phyloP scores from a whole-genome alignment of 768 basidiomycete species.

The Psilocybe azurescens region DNA sequence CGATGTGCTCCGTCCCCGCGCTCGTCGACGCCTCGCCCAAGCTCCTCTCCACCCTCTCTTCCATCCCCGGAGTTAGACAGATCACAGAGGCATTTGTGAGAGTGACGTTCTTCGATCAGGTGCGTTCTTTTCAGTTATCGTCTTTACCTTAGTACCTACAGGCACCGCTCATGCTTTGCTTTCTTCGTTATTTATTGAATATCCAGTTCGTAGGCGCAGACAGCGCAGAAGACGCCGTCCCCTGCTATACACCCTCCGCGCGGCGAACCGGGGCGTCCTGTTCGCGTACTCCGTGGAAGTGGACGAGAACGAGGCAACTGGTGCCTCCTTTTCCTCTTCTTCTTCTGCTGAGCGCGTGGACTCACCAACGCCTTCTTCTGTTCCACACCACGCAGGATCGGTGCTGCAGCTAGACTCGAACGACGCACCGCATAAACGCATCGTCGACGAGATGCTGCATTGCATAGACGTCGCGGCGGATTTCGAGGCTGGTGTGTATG shows the following conservation, averaged over 20 bases:
- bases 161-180: background rate
- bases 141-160: background rate
- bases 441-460: constrained; percentile 76
- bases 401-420: constrained; percentile 3
- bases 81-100: constrained; percentile 75
- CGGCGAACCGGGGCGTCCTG: constrained; percentile 73
- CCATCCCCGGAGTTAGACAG: constrained; percentile 63
- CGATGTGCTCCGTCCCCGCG: constrained; percentile 75
- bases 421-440: constrained; percentile 54
- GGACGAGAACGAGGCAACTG: constrained; percentile 59
- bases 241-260: constrained; percentile 63
- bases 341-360: constrained; percentile 19
- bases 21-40: constrained; percentile 79
- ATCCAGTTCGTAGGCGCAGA: constrained; percentile 89
- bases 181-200: background rate
- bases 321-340: constrained; percentile 25
- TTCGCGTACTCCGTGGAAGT: constrained; percentile 90
- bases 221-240: constrained; percentile 69
- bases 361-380: constrained; percentile 14
- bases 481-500: constrained; percentile 63
- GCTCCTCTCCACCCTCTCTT: constrained; percentile 57
- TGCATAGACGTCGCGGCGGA: constrained; percentile 82
- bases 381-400: background rate
- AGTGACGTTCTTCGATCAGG: constrained; percentile 87
- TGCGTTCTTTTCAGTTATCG: constrained; percentile 30